Percentiles rank a stretch among this genome's conserved stretches.
Conservation (phyloP, 805 yeast species). For the Candida nitratophila region DNA sequence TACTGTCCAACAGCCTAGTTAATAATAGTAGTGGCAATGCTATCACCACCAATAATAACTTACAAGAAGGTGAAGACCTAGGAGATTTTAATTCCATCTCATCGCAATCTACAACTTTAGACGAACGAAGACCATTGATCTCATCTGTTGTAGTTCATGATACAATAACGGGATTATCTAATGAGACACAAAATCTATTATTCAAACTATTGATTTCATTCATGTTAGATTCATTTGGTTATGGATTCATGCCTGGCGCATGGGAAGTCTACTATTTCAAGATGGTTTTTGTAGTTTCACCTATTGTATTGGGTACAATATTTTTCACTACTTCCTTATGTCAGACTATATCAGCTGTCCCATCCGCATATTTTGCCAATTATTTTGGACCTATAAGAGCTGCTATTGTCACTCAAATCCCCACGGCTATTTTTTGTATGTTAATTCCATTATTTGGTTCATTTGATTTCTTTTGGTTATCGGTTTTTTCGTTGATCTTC, state of each 20-base stretch:
- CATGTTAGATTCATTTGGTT: conserved; percentile 82
- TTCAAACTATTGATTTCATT: conserved; percentile 51
- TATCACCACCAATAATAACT: too few species aligned
- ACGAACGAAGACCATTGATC: conserved; percentile 12
- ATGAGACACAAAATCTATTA: conserved; percentile 35
- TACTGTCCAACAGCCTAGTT: neutral
- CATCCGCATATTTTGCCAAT: conserved; percentile 66
- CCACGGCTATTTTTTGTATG: conserved; percentile 62
- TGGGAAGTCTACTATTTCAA: conserved; percentile 85
- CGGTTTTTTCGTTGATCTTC: conserved; percentile 44
- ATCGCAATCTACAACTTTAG: neutral
- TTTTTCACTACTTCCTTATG: conserved; percentile 59
- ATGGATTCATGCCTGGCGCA: conserved; percentile 81
- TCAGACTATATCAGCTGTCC: conserved; percentile 64
- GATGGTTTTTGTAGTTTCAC: conserved; percentile 42
- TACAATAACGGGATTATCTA: conserved; percentile 31
- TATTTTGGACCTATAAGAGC: conserved; percentile 73
- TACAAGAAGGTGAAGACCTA: neutral
- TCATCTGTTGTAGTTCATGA: conserved; percentile 15
- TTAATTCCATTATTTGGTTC: conserved; percentile 40
- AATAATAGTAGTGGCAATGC: too few species aligned
- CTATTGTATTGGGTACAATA: conserved; percentile 56
- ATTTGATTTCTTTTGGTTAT: conserved; percentile 23
- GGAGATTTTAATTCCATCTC: neutral
- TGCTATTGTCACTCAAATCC: conserved; percentile 66